These are phyloP conservation scores for Ceratocystis ficicola DNA, from an alignment of 2,329 filamentous ascomycete species.

Conservation along the genomic window DNA sequence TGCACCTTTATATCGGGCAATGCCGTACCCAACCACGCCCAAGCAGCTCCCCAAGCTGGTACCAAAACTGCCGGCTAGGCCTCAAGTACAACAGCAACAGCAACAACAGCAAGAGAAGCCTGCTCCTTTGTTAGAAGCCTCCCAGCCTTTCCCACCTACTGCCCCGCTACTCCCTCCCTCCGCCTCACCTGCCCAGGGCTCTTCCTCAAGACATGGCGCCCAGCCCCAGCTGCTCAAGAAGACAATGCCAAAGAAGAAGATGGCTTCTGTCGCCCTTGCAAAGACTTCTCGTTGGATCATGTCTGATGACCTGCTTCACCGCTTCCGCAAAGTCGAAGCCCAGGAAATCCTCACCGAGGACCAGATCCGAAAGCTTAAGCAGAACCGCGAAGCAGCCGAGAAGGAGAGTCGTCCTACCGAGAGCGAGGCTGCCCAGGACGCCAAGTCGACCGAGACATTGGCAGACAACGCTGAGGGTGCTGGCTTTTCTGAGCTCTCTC, in stretches of 20 bases:
- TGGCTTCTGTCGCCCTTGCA: constrained; percentile 8
- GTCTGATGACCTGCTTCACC: constrained; percentile 43
- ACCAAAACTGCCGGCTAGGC: not conserved
- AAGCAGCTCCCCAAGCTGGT: not conserved
- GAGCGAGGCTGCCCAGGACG: not conserved
- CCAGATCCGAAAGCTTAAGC: constrained; percentile 37
- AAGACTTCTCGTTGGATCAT: constrained; percentile 39
- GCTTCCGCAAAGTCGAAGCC: constrained; percentile 44
- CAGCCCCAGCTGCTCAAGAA: constrained; percentile 14
- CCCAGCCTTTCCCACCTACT: constrained; percentile 12
- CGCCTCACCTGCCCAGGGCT: not conserved
- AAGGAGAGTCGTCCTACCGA: not conserved
- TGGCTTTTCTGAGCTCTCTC: not conserved
- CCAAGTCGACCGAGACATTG: not conserved
- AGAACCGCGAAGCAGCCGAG: constrained; percentile 27
- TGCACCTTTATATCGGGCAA: constrained; percentile 17
- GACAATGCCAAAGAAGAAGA: constrained; percentile 16
- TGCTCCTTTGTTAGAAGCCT: constrained; percentile 1
- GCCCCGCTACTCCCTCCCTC: constrained; percentile 8
- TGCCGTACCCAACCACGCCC: not conserved
- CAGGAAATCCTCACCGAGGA: constrained; percentile 48
- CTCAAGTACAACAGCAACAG: not conserved
- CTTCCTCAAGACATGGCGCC: not conserved
- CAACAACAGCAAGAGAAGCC: constrained; percentile 1
- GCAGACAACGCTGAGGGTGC: not conserved